A percentile compares a stretch with the other conserved stretches of the same genome.
These are phyloP conservation scores for Yamadazyma phyllophila DNA, from an alignment of 805 yeast species.

Conservation along the genomic window DNA sequence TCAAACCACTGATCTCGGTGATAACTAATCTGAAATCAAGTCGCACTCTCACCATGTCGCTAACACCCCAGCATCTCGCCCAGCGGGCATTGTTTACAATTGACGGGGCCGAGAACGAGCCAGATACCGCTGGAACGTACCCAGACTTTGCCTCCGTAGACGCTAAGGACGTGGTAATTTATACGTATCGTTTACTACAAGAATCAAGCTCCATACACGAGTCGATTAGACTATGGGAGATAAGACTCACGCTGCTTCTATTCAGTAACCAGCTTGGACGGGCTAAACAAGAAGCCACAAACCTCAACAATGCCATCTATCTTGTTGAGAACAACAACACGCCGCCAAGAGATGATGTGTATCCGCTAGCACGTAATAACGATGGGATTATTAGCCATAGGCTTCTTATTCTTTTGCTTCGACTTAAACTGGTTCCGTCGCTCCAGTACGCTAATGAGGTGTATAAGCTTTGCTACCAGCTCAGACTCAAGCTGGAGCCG, in stretches of 20 bases:
- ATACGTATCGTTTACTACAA: constrained; percentile 10
- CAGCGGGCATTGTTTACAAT: not conserved
- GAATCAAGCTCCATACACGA: constrained; percentile 9
- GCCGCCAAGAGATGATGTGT: constrained; percentile 15
- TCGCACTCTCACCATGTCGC: not conserved
- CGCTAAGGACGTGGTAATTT: not conserved
- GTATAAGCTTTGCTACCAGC: constrained; percentile 42
- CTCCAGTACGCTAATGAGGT: constrained; percentile 41
- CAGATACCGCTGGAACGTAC: not conserved
- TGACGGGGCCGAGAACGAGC: not conserved
- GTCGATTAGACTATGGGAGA: constrained; percentile 32
- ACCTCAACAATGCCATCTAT: constrained; percentile 35
- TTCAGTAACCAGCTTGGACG: constrained; percentile 27
- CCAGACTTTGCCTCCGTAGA: too few species aligned
- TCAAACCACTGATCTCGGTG: too few species aligned
- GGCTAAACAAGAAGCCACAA: constrained; percentile 39
- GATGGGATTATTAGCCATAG: constrained; percentile 24
- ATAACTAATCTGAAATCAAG: not conserved
- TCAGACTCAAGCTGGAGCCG: constrained; percentile 22
- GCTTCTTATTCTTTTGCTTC: constrained; percentile 32
- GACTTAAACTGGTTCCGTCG: constrained; percentile 44
- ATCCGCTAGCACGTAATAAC: constrained; percentile 39
- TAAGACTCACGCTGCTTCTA: constrained; percentile 29
- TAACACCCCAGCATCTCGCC: constrained; percentile 1
- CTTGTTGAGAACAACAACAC: constrained; percentile 25